Conservation (phyloP, 2,329 filamentous ascomycete species). For the Aspergillus arachidicola region DNA sequence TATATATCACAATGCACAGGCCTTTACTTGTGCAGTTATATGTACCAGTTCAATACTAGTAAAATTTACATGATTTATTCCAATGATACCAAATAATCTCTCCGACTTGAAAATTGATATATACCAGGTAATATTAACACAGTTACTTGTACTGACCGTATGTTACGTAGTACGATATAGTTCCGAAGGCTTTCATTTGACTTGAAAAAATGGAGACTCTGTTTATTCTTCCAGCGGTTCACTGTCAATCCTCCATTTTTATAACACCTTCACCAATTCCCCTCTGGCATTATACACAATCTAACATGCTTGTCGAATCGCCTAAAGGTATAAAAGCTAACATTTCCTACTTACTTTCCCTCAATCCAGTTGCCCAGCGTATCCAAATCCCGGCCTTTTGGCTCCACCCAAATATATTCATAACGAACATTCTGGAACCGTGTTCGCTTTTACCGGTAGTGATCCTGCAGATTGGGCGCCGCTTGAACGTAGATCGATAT, state of each 20-base stretch:
- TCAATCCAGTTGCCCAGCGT: conserved; percentile 45
- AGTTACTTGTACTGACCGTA: not conserved
- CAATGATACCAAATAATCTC: not conserved
- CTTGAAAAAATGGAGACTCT: not conserved
- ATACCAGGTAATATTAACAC: not conserved
- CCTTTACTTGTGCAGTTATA: not conserved
- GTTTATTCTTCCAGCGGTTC: not conserved
- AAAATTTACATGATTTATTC: not conserved
- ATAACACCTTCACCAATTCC: conserved; percentile 50
- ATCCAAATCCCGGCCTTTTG: conserved; percentile 46
- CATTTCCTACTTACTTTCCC: conserved; percentile 47
- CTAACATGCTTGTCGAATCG: conserved; percentile 45
- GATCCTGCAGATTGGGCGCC: conserved; percentile 36
- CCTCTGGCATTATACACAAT: conserved; percentile 46
- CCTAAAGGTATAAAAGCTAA: conserved; percentile 42
- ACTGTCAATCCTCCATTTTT: not conserved
- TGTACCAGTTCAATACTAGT: not conserved
- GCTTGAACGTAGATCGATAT: conserved; percentile 16
- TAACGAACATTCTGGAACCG: conserved; percentile 34
- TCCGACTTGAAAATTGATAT: not conserved
- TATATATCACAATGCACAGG: not conserved
- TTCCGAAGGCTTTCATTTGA: not conserved
- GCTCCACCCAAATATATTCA: conserved; percentile 48
- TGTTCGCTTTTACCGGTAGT: conserved; percentile 42
- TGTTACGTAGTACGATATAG: not conserved